Evolutionary conservation across 805 yeast species (phyloP), one percentile per base, ranked within the genome.

Genomic region (Alloascoidea hylecoeti): DNA sequence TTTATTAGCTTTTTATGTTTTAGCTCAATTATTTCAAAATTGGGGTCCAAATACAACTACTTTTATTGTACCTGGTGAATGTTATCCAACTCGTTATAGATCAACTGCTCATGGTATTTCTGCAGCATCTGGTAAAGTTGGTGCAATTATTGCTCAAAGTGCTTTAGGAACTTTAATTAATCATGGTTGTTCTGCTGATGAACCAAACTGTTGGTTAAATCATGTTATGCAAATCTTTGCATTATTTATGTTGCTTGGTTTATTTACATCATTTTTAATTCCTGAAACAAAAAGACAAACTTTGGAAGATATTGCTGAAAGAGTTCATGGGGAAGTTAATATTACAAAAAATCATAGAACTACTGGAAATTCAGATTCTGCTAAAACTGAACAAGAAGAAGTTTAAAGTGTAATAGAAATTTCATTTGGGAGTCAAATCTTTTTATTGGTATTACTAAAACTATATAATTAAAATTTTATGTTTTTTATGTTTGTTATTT

Each of bases 211-310:
- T 75, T 84, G 73, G 78, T 70, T 84, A 58, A 84, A 85, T 34
- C 95, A 85, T 49, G 94, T 85, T 47, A 84, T 85, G 94, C 86
- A 85, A 66, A 84, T 85, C 56, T 85, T 81, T 57, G 95, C 95
- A 15, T 67, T 85, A 39, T 85, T 85, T 72, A 85, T 85, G 96
- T 68, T 85, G 62, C 48, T 77, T 37, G 96, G 96, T 66, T 49
- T 74, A 49, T 60, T 68, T 51, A 58, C 75, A 33, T 60, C 92
- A 12, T 55, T 80, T 39, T 68, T 82, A 51, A 63, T 84, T 47
- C 95, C 95, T 50, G 96, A 85, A 69, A 84, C 96, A 44, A 82
- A 80, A 75, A 76, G 95, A 70, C 75, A 73, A 73, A 82, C 95
- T 36, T 71, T 85, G 50, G 96, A 85, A 68, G 78, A 83, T 57